Base-by-base conservation (phyloP, 768 basidiomycete genomes). In the Floccularia luteovirens region DNA sequence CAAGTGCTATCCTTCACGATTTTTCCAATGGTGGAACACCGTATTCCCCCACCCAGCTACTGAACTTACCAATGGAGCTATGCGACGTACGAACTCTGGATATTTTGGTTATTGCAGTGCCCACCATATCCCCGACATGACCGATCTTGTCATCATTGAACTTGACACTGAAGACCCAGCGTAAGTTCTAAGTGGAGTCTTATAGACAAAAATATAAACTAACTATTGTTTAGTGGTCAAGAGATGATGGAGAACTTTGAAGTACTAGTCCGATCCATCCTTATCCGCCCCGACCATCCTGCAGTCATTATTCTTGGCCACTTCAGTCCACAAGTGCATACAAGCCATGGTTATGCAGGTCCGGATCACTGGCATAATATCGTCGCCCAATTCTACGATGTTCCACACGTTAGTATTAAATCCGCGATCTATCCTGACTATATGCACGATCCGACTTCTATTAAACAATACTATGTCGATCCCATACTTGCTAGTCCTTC, bases 1-100 rank as follows among this genome's bases (percentile, higher is more conserved):
- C 0, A 62, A 62, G 46, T 93, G 94, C 59, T 99, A 97, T 61
- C 94, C 96, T 1, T 81, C 87, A n/a, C 78, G 79, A 39, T 89
- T 98, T 66, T 98, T 98, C 69, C 69, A 82, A 37, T 99, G 96
- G 94, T 96, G 94, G 89, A 90, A 93, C 62, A 74, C 70, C 39
- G 77, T 98, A n/a, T 99, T 99, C 64, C 96, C 94, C 0, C 90
- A 99, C 59, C 94, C 94, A 0, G 93, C 92, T 1, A 91, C 93
- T 8, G 93, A 98, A 58, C 75, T 99, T 49, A 99, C 94, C 20
- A 99, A 99, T 59, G 94, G 94, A 24, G 94, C 94, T 3, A 86
- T 93, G 75, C 75, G 90, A 12, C 80, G 82, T 36, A 92, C 93
- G 16, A 84, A 86, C 60, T 91, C 92, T 1, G 84, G 81, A 8